Evolutionary conservation across 2,329 filamentous ascomycete species (phyloP), one percentile per base, ranked within the genome.

Genomic region (Colletotrichum nymphaeae): DNA sequence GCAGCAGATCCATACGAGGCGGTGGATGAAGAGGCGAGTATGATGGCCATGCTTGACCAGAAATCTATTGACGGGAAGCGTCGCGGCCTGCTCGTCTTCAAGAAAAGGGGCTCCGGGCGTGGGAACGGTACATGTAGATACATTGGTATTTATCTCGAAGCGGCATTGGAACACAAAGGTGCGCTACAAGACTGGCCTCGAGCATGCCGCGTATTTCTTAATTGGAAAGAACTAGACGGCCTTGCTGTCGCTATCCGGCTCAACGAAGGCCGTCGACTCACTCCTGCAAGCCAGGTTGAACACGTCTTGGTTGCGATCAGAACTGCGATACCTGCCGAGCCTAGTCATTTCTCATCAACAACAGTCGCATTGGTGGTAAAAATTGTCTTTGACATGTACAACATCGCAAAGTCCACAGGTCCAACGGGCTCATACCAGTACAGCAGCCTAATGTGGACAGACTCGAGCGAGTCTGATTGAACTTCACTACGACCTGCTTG

Each of bases 1-100:
- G 62, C 63, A 2, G 42, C 30, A 8, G 62, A 55, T 4, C 24
- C 24, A 24, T 24, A 24, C 24, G 24, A 24, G 24, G 24, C 24
- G 24, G 24, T 24, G 24, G 24, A 24, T 24, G 24, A 24, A 24
- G 24, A 24, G 24, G 24, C 24, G 24, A 24, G 24, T 24, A 42
- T 70, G 42, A 28, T 70, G 32, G 62, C 42, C 14, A 66, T 67
- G 62, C 7, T 60, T 19, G 14, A 5, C 5, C 30, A 64, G 24
- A 2, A 6, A 9, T 7, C 3, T 28, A 4, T 8, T 2, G 22
- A 53, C 28, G 8, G n/a, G 3, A 55, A 7, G 8, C 30, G 46
- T 5, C 24, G 49, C 5, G 7, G 62, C 3, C 30, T 64, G 4
- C 62, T 64, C 7, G 30, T 64, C 7, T 64, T 64, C 22, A 12